A percentile compares a stretch with the other conserved stretches of the same genome.
Evolutionary conservation across 768 basidiomycete species (phyloP).

Genomic region (Tylopilus vinaceipallidus): DNA sequence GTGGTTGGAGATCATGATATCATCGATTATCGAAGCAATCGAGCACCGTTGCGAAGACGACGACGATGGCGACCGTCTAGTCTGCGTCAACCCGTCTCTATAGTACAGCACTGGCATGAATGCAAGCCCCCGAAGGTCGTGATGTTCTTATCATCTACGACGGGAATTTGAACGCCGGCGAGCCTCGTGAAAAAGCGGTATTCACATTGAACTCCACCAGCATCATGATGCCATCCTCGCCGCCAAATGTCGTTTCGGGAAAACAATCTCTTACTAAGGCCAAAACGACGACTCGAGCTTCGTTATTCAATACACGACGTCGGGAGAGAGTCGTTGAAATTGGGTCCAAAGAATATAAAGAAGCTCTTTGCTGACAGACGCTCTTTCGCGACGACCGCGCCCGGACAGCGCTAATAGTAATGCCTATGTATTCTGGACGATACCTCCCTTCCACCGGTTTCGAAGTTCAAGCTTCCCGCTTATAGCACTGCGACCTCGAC

Average conservation of each 20-base stretch:
- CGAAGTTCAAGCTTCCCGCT: constrained; percentile 32
- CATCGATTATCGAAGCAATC: too few relatives aligned
- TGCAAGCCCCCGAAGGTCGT: constrained; percentile 45
- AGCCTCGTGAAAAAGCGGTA: constrained; percentile 50
- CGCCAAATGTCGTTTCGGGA: constrained; percentile 20
- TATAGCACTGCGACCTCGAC: constrained; percentile 41
- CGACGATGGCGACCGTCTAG: too few relatives aligned
- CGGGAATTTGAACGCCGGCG: constrained; percentile 41
- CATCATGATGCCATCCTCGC: too few relatives aligned
- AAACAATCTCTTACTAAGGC: constrained; percentile 36
- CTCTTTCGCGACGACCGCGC: not conserved
- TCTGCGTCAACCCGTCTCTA: too few relatives aligned
- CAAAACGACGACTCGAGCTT: constrained; percentile 31
- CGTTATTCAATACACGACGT: constrained; percentile 44
- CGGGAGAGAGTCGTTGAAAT: constrained; percentile 47
- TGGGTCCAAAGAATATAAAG: constrained; percentile 31
- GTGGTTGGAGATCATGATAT: too few relatives aligned
- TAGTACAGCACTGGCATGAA: too few relatives aligned
- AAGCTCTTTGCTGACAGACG: not conserved
- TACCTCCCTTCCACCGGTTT: constrained; percentile 37
- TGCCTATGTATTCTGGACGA: constrained; percentile 52
- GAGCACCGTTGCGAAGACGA: too few relatives aligned
- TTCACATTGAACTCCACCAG: constrained; percentile 35
- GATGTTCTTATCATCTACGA: constrained; percentile 49
- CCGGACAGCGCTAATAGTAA: constrained; percentile 46